phyloP scores from a whole-genome alignment of 2,329 filamentous ascomycete genomes.

The Fusarium austroafricanum region DNA sequence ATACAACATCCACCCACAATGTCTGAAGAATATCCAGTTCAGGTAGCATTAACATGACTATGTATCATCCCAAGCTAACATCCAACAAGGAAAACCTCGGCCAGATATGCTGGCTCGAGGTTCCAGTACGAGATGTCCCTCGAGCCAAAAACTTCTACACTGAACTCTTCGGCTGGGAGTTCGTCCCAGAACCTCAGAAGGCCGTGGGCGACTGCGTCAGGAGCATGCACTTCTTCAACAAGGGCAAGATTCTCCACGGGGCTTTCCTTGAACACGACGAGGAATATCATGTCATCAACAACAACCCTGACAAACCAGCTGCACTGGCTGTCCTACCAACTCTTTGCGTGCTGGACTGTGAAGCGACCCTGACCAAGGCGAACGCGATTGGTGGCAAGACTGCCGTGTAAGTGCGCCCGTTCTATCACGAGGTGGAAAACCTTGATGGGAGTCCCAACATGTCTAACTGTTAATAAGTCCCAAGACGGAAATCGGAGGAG shows the following conservation, averaged over 20 bases:
- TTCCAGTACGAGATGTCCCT: conserved; percentile 51
- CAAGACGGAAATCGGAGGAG: conserved; percentile 51
- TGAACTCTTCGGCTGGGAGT: conserved; percentile 52
- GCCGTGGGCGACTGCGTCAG: conserved; percentile 42
- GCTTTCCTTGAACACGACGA: conserved; percentile 52
- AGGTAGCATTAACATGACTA: conserved; percentile 13
- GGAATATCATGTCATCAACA: conserved; percentile 45
- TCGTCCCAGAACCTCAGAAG: conserved; percentile 35
- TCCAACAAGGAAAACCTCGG: conserved; percentile 43
- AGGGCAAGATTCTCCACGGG: conserved; percentile 50
- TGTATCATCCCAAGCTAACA: background rate
- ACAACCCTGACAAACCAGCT: conserved; percentile 40
- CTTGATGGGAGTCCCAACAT: background rate
- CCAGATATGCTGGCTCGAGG: conserved; percentile 55
- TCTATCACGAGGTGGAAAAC: background rate
- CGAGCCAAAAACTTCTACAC: conserved; percentile 54
- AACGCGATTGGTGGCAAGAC: conserved; percentile 49
- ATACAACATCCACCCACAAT: background rate
- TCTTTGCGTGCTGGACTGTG: conserved; percentile 50
- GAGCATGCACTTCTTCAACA: conserved; percentile 51
- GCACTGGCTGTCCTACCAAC: conserved; percentile 50
- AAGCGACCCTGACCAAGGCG: conserved; percentile 48
- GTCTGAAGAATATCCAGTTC: conserved; percentile 22
- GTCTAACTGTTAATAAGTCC: conserved; percentile 40
- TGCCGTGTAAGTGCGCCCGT: conserved; percentile 48